Evolutionary conservation across 257 asterid genomes (phyloP), one percentile per base, ranked within the genome.

Genomic region (Orobanche coerulescens): DNA sequence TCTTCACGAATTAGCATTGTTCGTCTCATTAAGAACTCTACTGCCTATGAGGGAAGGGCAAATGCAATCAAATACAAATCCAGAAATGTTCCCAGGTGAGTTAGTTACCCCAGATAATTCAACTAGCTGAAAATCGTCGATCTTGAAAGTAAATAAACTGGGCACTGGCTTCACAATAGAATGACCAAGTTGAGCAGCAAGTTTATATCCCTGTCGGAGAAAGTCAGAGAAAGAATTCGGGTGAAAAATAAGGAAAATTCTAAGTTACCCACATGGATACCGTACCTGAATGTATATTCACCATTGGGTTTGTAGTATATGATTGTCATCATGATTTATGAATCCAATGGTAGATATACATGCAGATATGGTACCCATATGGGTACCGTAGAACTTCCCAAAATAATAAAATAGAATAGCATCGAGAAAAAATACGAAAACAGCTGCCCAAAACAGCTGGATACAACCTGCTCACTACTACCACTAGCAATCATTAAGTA

Each of bases 141-240:
- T 82, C 84, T 88, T 92, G 90, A 92, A 88, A 65, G 96, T 92
- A 80, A 92, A 92, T 73, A 92, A 79, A 81, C 98, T 92, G 26
- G 98, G 96, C 25, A 92, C 95, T 64, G 98, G 96, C 66, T 78
- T 77, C 73, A 92, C 81, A 31, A 88, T 86, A 30, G 95, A 79
- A 80, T 92, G 98, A 40, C 94, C 95, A 61, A 88, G 89, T 69
- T 81, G 89, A 49, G 76, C 69, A 39, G 95, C 94, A 69, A 92
- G 90, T 71, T 78, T 75, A 71, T 88, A 76, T 65, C 98, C 96
- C 98, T 88, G 87, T 40, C n/a, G n/a, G n/a, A n/a, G n/a, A n/a
- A n/a, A n/a, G n/a, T 62, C 64, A 61, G 30, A 54, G 59, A 26
- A 59, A 34, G 56, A 43, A 58, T 44, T 55, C 15, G 44, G 20